These are phyloP conservation scores for Zygosaccharomyces sapae DNA, from an alignment of 1,139 yeast species.

Conservation along the genomic window DNA sequence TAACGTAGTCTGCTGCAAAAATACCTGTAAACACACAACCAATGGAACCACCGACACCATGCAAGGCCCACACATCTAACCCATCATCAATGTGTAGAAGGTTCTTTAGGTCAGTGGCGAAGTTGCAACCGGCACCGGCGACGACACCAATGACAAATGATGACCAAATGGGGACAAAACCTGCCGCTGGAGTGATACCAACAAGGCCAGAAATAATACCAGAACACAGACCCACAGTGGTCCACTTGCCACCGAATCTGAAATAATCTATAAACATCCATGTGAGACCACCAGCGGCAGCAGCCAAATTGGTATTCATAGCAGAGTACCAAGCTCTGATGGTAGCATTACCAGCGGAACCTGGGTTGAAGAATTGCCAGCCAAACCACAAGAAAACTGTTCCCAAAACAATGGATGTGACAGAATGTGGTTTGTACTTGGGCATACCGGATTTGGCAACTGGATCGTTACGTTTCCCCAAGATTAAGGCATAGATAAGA, in stretches of 20 bases:
- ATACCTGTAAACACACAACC: slow-evolving; percentile 85
- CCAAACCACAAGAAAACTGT: slow-evolving; percentile 96
- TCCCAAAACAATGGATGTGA: slow-evolving; percentile 85
- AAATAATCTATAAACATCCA: slow-evolving; percentile 92
- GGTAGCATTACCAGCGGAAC: slow-evolving; percentile 87
- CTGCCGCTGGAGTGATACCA: slow-evolving; percentile 97
- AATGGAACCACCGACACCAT: slow-evolving; percentile 88
- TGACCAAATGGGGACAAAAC: slow-evolving; percentile 87
- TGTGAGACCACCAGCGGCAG: slow-evolving; percentile 84
- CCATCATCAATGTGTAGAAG: slow-evolving; percentile 84
- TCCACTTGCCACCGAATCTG: slow-evolving; percentile 88
- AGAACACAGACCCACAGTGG: slow-evolving; percentile 88
- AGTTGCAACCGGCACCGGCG: slow-evolving; percentile 76
- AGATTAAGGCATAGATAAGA: slow-evolving; percentile 79
- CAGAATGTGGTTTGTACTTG: slow-evolving; percentile 87
- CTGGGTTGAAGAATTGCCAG: slow-evolving; percentile 98
- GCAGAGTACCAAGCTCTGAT: slow-evolving; percentile 92
- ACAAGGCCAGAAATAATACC: slow-evolving; percentile 94
- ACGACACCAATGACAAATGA: slow-evolving; percentile 79
- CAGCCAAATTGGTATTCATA: slow-evolving; percentile 89
- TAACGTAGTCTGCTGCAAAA: slow-evolving; percentile 89
- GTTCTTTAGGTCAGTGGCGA: slow-evolving; percentile 76
- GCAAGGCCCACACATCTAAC: slow-evolving; percentile 89
- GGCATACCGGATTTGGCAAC: slow-evolving; percentile 67
- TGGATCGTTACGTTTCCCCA: slow-evolving; percentile 91